Percentiles rank a stretch among this genome's conserved stretches.
Conservation (phyloP, 148 eudicot genomes). For the Talinum fruticosum region DNA sequence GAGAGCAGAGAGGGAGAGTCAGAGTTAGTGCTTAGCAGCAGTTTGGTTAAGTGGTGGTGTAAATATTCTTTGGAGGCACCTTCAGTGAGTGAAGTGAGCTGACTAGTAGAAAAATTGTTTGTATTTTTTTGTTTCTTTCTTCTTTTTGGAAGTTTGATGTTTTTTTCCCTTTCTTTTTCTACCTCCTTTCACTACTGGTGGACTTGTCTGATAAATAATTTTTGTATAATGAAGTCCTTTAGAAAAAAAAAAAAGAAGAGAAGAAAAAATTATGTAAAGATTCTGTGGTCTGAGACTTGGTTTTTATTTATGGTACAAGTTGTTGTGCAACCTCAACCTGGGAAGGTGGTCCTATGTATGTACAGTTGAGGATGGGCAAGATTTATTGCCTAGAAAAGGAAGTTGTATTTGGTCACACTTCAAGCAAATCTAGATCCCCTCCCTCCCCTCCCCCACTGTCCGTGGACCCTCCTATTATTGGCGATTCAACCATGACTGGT, state of each 20-base stretch:
- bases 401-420: not conserved
- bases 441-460: too few species aligned
- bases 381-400: not conserved
- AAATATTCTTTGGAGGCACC: constrained; percentile 59
- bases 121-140: constrained; percentile 27
- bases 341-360: not conserved
- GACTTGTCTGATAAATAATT: constrained; percentile 46
- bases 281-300: constrained; percentile 12
- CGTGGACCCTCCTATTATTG: not conserved
- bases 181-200: constrained; percentile 21
- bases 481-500: not conserved
- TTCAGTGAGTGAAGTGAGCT: constrained; percentile 26
- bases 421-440: too few species aligned
- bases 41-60: constrained; percentile 42
- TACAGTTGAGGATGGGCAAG: not conserved
- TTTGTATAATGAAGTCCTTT: constrained; percentile 27
- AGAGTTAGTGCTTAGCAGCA: constrained; percentile 14
- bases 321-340: not conserved
- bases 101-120: constrained; percentile 32
- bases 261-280: constrained; percentile 27
- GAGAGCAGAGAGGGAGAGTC: constrained; percentile 5
- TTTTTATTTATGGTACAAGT: not conserved
- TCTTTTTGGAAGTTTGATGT: constrained; percentile 14
- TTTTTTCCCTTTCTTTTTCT: not conserved
- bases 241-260: not conserved